Evolutionary conservation across 306 rosid genomes (phyloP).

Genomic region (Cicer chorassanicum): DNA sequence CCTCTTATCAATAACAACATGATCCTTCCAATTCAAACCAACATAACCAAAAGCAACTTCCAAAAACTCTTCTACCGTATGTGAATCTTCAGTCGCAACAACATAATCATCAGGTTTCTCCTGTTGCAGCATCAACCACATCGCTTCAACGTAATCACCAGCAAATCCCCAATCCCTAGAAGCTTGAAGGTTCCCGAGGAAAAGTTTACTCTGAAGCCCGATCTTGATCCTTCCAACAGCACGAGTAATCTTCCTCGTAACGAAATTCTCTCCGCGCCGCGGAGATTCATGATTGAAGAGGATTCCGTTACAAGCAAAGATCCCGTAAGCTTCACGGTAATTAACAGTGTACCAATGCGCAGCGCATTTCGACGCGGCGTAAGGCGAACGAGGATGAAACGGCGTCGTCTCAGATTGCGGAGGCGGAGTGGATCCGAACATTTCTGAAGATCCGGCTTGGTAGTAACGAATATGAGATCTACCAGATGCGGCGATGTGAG

Average conservation of each 20-base stretch:
- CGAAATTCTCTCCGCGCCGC: slow-evolving; percentile 90
- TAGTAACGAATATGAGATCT: slow-evolving; percentile 75
- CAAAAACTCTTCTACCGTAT: slow-evolving; percentile 91
- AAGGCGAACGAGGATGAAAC: slow-evolving; percentile 95
- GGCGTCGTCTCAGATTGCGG: slow-evolving; percentile 88
- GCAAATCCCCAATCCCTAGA: slow-evolving; percentile 99
- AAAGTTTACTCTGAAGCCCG: slow-evolving; percentile 86
- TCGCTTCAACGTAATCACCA: slow-evolving; percentile 93
- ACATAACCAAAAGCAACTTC: slow-evolving; percentile 84
- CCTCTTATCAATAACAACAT: slow-evolving; percentile 85
- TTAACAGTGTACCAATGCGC: slow-evolving; percentile 99
- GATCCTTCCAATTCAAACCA: slow-evolving; percentile 86
- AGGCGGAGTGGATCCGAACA: slow-evolving; percentile 93
- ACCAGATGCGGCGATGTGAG: slow-evolving; percentile 79
- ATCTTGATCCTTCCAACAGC: slow-evolving; percentile 95
- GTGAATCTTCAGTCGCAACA: slow-evolving; percentile 95
- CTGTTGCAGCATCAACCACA: slow-evolving; percentile 99
- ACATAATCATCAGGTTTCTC: slow-evolving; percentile 93
- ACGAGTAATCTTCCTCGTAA: slow-evolving; percentile 89
- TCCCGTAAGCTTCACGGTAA: slow-evolving; percentile 93
- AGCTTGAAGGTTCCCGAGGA: slow-evolving; percentile 81
- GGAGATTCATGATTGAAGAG: slow-evolving; percentile 95
- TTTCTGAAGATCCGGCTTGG: slow-evolving; percentile 98
- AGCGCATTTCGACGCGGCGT: slow-evolving; percentile 91
- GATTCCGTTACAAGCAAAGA: slow-evolving; percentile 89